phyloP scores from a whole-genome alignment of 2,329 filamentous ascomycete genomes.

The Xylariales sp. region DNA sequence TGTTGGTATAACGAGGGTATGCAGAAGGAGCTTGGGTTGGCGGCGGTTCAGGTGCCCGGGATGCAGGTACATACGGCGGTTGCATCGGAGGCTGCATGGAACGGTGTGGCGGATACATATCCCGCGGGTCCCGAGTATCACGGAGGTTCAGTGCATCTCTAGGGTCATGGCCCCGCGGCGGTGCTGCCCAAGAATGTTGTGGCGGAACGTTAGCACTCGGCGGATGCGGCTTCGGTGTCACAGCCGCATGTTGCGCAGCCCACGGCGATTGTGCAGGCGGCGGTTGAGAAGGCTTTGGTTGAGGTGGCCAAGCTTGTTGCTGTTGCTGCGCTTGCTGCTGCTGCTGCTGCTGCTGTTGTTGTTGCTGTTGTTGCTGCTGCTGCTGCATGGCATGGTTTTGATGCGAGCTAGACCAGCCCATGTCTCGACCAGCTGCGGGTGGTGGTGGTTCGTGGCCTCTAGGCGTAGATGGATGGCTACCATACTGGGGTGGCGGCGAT shows the following conservation, averaged over 20 bases:
- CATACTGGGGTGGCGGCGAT: constrained; percentile 54
- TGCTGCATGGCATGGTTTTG: constrained; percentile 26
- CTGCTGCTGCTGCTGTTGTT: constrained; percentile 15
- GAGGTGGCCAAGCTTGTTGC: constrained; percentile 26
- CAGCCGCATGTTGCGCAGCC: constrained; percentile 31
- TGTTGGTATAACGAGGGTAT: constrained; percentile 40
- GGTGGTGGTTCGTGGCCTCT: constrained; percentile 39
- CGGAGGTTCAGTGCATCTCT: constrained; percentile 12
- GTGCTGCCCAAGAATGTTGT: constrained; percentile 31
- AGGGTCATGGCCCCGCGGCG: constrained; percentile 25
- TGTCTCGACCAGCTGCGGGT: constrained; percentile 15
- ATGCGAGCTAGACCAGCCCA: constrained; percentile 28
- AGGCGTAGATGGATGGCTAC: constrained; percentile 39
- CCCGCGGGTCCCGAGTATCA: constrained; percentile 8
- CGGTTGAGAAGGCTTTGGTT: constrained; percentile 27
- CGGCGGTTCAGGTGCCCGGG: constrained; percentile 37
- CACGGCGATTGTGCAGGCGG: constrained; percentile 32
- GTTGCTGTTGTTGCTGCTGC: constrained; percentile 24
- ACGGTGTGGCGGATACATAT: constrained; percentile 21
- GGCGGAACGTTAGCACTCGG: constrained; percentile 27
- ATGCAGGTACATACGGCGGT: constrained; percentile 31
- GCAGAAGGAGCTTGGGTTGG: constrained; percentile 33
- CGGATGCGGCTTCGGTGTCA: constrained; percentile 31
- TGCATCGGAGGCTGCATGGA: constrained; percentile 25
- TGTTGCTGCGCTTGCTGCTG: constrained; percentile 6